Evolutionary conservation across 148 eudicot genomes (phyloP).

Genomic region (Spergularia bocconei): DNA sequence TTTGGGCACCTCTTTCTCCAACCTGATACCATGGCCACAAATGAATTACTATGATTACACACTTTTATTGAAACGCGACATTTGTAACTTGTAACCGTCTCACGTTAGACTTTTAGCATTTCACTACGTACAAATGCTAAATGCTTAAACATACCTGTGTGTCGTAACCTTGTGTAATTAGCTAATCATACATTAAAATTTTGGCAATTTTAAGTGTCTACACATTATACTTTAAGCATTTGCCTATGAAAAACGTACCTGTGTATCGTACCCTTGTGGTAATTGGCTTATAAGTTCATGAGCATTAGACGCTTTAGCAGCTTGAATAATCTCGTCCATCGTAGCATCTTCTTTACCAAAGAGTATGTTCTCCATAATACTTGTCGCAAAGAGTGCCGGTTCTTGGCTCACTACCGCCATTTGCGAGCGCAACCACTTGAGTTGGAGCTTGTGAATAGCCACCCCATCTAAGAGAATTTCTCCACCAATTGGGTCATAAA

Average conservation of each 20-base stretch:
- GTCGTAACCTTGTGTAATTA: too few species aligned
- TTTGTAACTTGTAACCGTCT: too few species aligned
- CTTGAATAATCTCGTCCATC: conserved; percentile 64
- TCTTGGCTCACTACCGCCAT: conserved; percentile 97
- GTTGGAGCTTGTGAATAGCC: conserved; percentile 55
- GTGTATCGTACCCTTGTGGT: conserved; percentile 83
- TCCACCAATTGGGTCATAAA: conserved; percentile 71
- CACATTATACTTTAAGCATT: too few species aligned
- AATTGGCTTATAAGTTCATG: conserved; percentile 69
- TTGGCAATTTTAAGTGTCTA: too few species aligned
- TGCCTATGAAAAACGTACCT: conserved; percentile 33
- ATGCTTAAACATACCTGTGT: too few species aligned
- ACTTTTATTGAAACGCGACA: too few species aligned
- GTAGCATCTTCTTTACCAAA: conserved; percentile 88
- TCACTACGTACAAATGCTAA: too few species aligned
- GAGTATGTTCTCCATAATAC: conserved; percentile 76
- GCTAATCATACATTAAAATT: too few species aligned
- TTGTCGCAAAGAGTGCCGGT: conserved; percentile 75
- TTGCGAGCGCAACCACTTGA: conserved; percentile 78
- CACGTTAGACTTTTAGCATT: too few species aligned
- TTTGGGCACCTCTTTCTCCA: conserved; percentile 80
- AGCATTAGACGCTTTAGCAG: conserved; percentile 81
- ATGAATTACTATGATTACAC: too few species aligned
- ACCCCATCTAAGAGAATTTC: conserved; percentile 70
- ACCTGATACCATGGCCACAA: conserved; percentile 33